Evolutionary conservation across 441 rosid genomes (phyloP), one percentile per base, ranked within the genome.

Genomic region (Corymbia citriodora): DNA sequence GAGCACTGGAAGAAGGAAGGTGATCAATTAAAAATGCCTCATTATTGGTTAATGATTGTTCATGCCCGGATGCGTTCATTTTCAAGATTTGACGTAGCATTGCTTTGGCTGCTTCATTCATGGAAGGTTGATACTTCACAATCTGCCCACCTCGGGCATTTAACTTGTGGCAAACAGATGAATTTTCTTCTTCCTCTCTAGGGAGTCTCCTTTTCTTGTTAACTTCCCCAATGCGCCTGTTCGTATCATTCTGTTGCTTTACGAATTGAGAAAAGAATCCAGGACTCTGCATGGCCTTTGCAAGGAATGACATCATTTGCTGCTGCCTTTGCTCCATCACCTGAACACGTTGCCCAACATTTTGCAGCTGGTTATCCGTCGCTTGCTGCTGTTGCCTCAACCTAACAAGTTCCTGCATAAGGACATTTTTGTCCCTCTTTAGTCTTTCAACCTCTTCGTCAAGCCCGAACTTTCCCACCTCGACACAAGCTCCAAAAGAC

Each of bases 391-490:
- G 95, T 90, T 94, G 96, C 94, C 96, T 95, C 91, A 95, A 91
- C 93, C 94, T 92, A 55, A 94, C 95, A 92, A 95, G 95, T 91
- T 95, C 97, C 87, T 94, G 96, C 94, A 94, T 94, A 18, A 96
- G 95, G 87, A 94, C 94, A 89, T 94, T 95, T 91, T 95, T 95
- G 92, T 95, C 96, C 89, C 94, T 89, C 92, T 93, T 94, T 33
- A 95, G 95, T 87, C 94, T 92, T 72, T 95, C 96, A 57, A 95
- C 94, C 92, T 95, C 96, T 89, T 93, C 95, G 55, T 94, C 94
- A 3, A 95, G 94, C 89, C 97, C 97, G 92, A 95, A 95, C 74
- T 93, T 94, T 91, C 97, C 97, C 81, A 97, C 95, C 92, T 96
- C 97, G 83, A 95, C 94, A 82, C 97, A 96, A 14, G 95, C 94